Evolutionary conservation across 306 rosid species (phyloP), one percentile per base, ranked within the genome.

Genomic region (Rubus idaeus): DNA sequence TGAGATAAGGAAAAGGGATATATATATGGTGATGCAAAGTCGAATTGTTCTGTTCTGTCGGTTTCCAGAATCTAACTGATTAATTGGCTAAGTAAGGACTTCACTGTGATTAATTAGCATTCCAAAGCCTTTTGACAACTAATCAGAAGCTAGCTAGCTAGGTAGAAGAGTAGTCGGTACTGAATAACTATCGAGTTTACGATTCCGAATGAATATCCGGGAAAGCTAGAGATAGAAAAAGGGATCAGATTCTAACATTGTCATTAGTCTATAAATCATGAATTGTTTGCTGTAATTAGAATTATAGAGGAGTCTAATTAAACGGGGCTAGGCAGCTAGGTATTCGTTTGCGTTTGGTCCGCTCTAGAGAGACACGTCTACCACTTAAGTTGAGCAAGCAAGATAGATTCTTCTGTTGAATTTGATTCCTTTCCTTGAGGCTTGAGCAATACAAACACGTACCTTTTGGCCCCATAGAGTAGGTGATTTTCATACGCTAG

Each of bases 11-110:
- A 47, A 26, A 57, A 11, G 76, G 42, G 14, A 9, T 8, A 23
- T 23, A 23, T 23, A 23, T 23, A 10, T 8, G 49, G 21, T 20
- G 71, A 44, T 20, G 40, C 41, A 8, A 21, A 3, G 78, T 61
- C 37, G 18, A 74, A 14, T 30, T 61, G 45, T 45, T 74, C 60
- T 35, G 16, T 74, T 73, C 69, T 61, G 60, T 10, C 47, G 60
- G 61, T 26, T 46, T 60, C 56, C 44, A 12, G 44, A 21, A 56
- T 21, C 44, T 56, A 14, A 41, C 46, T 21, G 26, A 30, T 70
- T 12, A 71, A n/a, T 7, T 60, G 40, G 40, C 8, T 18, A 5
- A 5, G 3, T 55, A 55, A 23, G 11, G 7, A 60, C 41, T 11
- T 30, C 10, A 20, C 37, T 21, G 7, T 23, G 4, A 5, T 10